Base-by-base conservation (phyloP, 768 basidiomycete species). In the Russula dissimulans region DNA sequence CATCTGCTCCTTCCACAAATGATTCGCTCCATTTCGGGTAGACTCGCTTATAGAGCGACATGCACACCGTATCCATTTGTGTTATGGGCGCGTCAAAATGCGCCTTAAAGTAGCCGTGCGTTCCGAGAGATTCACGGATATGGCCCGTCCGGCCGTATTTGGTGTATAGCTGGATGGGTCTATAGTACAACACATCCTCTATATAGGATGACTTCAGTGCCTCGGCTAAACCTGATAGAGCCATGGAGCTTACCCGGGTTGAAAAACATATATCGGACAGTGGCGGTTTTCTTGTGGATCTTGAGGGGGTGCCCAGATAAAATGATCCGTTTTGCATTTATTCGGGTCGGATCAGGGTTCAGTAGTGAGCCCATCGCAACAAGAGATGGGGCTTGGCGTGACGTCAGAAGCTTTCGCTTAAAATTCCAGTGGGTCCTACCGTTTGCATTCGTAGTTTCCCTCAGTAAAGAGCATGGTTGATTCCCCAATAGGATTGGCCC, bases 241-340 rank as follows among this genome's bases (percentile, higher is more conserved):
- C 26, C 26, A 54, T n/a, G 49, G 36, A 43, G 57, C 78, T 34
- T 65, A 89, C 88, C 87, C 43, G 85, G 67, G 72, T 95, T 87
- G 81, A 99, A 98, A 77, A 98, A 98, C 91, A 99, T 91, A 77
- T 97, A 98, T 57, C 95, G 86, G 67, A 99, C 86, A 6, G 95
- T 98, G 3, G 95, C 95, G 5, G 91, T 92, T 77, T 92, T 94
- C 71, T 93, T 92, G 79, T 98, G 95, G 1, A 97, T 86, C 69
- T 94, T 95, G 83, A 93, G 90, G 1, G 95, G 95, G 73, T 97
- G 94, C 0, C 95, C 95, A 3, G 95, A 94, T 46, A 99, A 78
- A 64, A 97, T 81, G 72, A 95, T 82, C n/a, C 95, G 86, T 72
- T 99, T 99, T 47, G 92, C 86, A 61, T 94, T 81, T 69, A 97